These are phyloP conservation scores for Chlorella sp. DNA, from an alignment of 139 green algal species.

Conservation along the genomic window DNA sequence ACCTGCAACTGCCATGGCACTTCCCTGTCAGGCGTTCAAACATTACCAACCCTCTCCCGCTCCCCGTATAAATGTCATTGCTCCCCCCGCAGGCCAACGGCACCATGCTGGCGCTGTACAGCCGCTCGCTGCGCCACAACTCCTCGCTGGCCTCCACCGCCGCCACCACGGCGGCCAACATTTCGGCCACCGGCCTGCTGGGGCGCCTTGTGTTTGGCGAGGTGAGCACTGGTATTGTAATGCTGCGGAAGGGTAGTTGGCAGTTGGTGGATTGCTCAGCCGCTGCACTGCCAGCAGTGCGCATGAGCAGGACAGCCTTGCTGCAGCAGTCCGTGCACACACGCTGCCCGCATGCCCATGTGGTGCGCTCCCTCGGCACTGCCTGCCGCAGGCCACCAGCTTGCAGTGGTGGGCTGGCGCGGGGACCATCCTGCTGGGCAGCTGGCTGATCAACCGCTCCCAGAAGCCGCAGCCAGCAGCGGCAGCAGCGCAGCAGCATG, in stretches of 20 bases:
- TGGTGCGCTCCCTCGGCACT: no score
- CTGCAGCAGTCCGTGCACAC: no score
- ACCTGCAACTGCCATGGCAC: no score
- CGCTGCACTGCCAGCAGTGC: no score
- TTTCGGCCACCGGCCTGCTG: slow-evolving; percentile 24
- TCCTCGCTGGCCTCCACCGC: slow-evolving; percentile 14
- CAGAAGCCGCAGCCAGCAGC: neutral
- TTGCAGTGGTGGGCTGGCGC: slow-evolving; percentile 29
- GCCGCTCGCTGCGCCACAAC: slow-evolving; percentile 9
- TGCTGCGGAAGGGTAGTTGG: no score
- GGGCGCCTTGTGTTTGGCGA: slow-evolving; percentile 10
- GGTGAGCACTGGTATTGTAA: no score
- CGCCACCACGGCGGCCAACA: slow-evolving; percentile 16
- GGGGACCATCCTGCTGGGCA: slow-evolving; percentile 10
- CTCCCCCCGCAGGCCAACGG: slow-evolving; percentile 6
- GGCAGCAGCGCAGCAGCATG: neutral
- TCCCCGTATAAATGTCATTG: no score
- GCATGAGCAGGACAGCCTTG: no score
- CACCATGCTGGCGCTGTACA: slow-evolving; percentile 18
- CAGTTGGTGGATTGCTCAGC: no score
- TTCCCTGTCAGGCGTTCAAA: no score
- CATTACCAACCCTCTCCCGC: no score
- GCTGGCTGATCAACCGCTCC: neutral
- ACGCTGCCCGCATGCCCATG: no score
- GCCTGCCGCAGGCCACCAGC: neutral